Evolutionary conservation across 352 stramenopile species (phyloP).

Genomic region (Phytophthora crassamura): DNA sequence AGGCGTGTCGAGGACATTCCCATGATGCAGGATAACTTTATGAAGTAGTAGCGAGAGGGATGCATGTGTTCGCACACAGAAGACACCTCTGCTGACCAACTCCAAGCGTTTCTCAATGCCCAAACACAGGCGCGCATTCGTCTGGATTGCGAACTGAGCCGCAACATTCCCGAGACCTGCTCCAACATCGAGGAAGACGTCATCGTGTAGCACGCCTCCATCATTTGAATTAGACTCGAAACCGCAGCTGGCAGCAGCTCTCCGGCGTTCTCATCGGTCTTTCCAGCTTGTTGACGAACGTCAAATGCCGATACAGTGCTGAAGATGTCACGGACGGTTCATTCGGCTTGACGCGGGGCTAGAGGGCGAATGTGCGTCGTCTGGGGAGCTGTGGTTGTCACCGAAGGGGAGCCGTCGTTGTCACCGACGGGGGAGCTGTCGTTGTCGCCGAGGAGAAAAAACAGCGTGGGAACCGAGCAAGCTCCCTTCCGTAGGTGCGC

Average conservation of each 20-base stretch:
- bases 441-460: neutral
- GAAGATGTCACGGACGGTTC: no score
- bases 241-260: no score
- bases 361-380: no score
- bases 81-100: neutral
- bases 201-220: no score
- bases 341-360: no score
- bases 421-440: no score
- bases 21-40: slow-evolving; percentile 8
- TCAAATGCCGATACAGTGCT: no score
- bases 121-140: slow-evolving; percentile 6
- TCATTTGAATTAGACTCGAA: no score
- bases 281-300: no score
- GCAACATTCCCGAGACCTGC: slow-evolving; percentile 7
- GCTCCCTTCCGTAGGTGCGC: neutral
- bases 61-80: slow-evolving; percentile 6
- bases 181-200: neutral
- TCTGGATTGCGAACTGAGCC: slow-evolving; percentile 7
- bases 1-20: slow-evolving; percentile 5
- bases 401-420: no score
- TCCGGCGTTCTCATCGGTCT: no score
- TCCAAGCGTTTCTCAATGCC: slow-evolving; percentile 6
- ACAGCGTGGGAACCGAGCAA: slow-evolving; percentile 1
- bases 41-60: neutral
- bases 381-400: no score